Base-by-base conservation (phyloP, 2,329 filamentous ascomycete genomes). In the Aspergillus ibericus region DNA sequence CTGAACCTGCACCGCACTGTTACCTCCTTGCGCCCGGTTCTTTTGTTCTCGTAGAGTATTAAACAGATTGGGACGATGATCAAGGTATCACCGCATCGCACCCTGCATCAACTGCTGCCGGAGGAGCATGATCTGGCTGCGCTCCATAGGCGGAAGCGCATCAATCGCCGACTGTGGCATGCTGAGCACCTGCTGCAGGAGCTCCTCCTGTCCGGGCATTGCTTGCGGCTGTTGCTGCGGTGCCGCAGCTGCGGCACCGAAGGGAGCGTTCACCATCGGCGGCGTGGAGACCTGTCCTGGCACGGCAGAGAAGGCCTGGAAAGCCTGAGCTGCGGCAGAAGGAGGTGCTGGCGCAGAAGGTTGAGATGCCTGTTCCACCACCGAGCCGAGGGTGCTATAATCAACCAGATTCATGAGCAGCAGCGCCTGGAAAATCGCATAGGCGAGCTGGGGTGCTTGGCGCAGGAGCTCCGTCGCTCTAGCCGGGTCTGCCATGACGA, bases 401-500 rank as follows among this genome's bases (percentile, higher is more conserved):
- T 95, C 93, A 56, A 98, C 92, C 9, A 98, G 86, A 47, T 92
- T 92, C 85, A 98, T 95, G 36, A 97, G 85, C 2, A 98, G 85
- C 9, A 98, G 84, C 22, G 93, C 90, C 77, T 98, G 93, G 78
- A 98, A 98, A 65, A 98, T 89, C 58, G 95, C 95, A 70, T 96
- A 98, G 4, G 91, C 87, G 46, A 99, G 86, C 77, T 99, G 95
- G 0, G 95, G 95, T 1, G 93, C 92, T 78, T 93, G 89, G 62
- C 89, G 84, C 42, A 99, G 85, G 40, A 98, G 86, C 70, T 96
- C 91, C 0, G 89, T 92, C 3, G 93, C 93, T 71, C 92, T 90
- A 18, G 84, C 83, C 2, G 93, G 92, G 67, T 98, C 92, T 22
- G 83, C 85, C 52, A 87, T 85, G n/a, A 91, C 91, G 12, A 98